Base-by-base conservation (phyloP, 768 basidiomycete genomes). In the Trametes cubensis region DNA sequence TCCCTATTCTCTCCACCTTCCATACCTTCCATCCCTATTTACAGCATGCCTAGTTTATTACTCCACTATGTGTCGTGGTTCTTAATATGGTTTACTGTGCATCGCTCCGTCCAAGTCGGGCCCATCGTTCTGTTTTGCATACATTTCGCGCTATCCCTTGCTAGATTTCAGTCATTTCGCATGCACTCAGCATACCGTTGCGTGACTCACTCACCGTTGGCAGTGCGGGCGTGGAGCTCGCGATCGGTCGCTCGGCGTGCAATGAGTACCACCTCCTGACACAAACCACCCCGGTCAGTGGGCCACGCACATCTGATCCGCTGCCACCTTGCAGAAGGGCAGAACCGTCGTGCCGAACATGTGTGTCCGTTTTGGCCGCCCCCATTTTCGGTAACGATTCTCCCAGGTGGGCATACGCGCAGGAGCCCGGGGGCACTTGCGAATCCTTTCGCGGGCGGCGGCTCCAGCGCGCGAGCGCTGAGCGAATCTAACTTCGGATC, bases 11-110 rank as follows among this genome's bases (percentile, higher is more conserved):
- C 42, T 44, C 25, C 13, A 13, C 39, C 47, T 23, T 25, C 11
- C 50, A 4, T 52, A 41, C 25, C 39, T 51, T 23, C 42, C 18
- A 48, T 21, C 25, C 20, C 38, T 56, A 47, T 58, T 58, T 58
- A 21, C 39, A 30, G 23, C 39, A 23, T 57, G 44, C 28, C 39
- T 64, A 60, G 55, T 51, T 65, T 61, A 65, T 65, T 54, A 53
- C 50, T 57, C 40, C 58, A 57, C 45, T 65, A 56, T 51, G 42
- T 7, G 34, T 34, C 34, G 34, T n/a, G 30, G 48, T 61, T 47
- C 25, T 44, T 60, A 64, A 51, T 51, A 59, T 59, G 40, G 28
- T 49, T 34, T 13, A n/a, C 30, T 40, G n/a, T 30, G n/a, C 13
- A 40, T 51, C 49, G 28, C 41, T 45, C 23, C 17, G 15, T 50